These are phyloP conservation scores for Pelargonium myrrhifolium DNA, from an alignment of 441 rosid species.

Conservation along the genomic window DNA sequence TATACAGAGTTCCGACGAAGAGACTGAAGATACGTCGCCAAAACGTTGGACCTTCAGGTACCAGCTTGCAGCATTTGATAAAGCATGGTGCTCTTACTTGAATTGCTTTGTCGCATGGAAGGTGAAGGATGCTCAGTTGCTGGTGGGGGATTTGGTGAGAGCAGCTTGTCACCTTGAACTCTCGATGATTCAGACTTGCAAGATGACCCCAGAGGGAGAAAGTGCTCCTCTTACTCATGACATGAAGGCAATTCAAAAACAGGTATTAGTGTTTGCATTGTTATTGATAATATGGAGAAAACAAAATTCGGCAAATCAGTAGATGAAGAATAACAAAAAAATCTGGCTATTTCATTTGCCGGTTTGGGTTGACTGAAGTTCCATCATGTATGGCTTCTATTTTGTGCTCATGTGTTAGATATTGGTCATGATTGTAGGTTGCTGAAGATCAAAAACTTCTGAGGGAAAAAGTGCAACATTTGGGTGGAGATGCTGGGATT, in stretches of 20 bases:
- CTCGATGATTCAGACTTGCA: slow-evolving; percentile 89
- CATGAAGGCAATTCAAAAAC: slow-evolving; percentile 77
- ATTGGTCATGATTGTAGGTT: slow-evolving; percentile 39
- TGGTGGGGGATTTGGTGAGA: slow-evolving; percentile 88
- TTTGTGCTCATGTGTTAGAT: no score
- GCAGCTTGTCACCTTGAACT: slow-evolving; percentile 99
- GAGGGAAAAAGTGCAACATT: slow-evolving; percentile 68
- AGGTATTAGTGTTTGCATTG: slow-evolving; percentile 27
- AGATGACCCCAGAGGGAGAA: slow-evolving; percentile 55
- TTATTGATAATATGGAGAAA: no score
- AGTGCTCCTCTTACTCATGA: slow-evolving; percentile 59
- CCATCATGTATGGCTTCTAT: no score
- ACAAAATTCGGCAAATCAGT: no score
- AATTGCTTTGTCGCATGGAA: slow-evolving; percentile 90
- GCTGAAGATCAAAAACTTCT: slow-evolving; percentile 75
- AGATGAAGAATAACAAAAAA: no score
- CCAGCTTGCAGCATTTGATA: slow-evolving; percentile 74
- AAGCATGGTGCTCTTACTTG: slow-evolving; percentile 75
- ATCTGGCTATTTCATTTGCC: no score
- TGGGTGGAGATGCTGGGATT: slow-evolving; percentile 76
- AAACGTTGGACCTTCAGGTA: slow-evolving; percentile 61
- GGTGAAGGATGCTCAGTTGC: slow-evolving; percentile 77
- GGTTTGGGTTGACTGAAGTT: no score
- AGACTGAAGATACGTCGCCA: slow-evolving; percentile 32
- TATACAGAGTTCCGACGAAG: slow-evolving; percentile 42